Percentiles rank a stretch among this genome's conserved stretches.
Evolutionary conservation across 164 flowering plant species (phyloP).

Genomic region (Umbellularia californica): DNA sequence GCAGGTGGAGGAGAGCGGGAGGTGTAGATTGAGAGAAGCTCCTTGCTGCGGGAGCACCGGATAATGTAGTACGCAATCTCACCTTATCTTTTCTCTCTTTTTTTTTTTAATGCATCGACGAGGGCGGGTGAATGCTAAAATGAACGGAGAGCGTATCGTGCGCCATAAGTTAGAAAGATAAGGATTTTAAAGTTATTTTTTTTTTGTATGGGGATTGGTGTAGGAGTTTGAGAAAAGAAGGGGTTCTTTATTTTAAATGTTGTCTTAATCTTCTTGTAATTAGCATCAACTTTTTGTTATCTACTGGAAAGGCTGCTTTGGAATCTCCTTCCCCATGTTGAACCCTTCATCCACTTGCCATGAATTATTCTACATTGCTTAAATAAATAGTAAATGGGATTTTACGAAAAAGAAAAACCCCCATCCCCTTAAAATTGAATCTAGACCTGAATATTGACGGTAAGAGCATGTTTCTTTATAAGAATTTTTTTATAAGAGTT

Average conservation of each 20-base stretch:
- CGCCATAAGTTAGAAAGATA: slow-evolving; percentile 15
- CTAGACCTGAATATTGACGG: too few species aligned
- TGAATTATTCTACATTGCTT: too few species aligned
- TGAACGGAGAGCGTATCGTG: slow-evolving; percentile 26
- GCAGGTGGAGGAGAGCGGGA: slow-evolving; percentile 28
- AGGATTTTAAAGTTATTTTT: slow-evolving; percentile 5
- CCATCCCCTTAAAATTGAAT: too few species aligned
- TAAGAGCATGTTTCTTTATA: too few species aligned
- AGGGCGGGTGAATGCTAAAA: slow-evolving; percentile 10
- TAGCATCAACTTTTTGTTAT: slow-evolving; percentile 3
- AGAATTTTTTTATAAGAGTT: too few species aligned
- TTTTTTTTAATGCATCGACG: not conserved
- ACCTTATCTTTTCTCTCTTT: not conserved
- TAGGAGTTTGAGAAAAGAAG: slow-evolving; percentile 22
- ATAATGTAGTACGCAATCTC: slow-evolving; percentile 6
- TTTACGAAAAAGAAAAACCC: too few species aligned
- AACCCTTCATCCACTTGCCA: too few species aligned
- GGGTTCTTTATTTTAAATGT: slow-evolving; percentile 1
- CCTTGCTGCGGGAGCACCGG: slow-evolving; percentile 44
- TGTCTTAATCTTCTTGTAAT: slow-evolving; percentile 30
- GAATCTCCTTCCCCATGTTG: not conserved
- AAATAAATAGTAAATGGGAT: too few species aligned
- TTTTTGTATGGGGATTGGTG: slow-evolving; percentile 14
- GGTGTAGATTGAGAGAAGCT: slow-evolving; percentile 24
- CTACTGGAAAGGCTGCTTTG: slow-evolving; percentile 2